Evolutionary conservation across 805 yeast genomes (phyloP), one percentile per base, ranked within the genome.

Genomic region (Yamadazyma laniorum): DNA sequence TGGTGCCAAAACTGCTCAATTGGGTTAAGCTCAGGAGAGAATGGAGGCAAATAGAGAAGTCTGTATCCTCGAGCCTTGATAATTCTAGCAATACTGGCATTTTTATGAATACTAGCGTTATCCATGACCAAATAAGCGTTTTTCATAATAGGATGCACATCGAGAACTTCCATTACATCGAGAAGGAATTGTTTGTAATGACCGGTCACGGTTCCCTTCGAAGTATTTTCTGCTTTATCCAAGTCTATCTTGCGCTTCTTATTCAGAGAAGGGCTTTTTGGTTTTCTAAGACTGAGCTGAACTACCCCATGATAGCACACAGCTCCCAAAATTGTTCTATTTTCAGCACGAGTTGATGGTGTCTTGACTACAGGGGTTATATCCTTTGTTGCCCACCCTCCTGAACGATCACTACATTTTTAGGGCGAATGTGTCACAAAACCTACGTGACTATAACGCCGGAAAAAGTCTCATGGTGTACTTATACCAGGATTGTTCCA

Each of bases 1-100:
- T 16, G 39, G 21, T 35, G 27, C 50, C 52, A 47, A 22, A 49
- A 47, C 19, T 42, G 45, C 21, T 47, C 46, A 40, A 45, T 43
- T 23, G 49, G 47, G 32, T 47, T 45, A 8, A 35, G 25, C 22
- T 35, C 33, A 9, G 45, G 50, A 17, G 44, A 42, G 30, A 30
- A 47, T 29, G 45, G 49, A n/a, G 48, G 46, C 14, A 44, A 34
- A 25, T 39, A 47, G 11, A 44, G 36, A 18, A 40, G 26, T 29
- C 37, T 42, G 22, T 46, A 42, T 13, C 48, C 47, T 32, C 41
- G 31, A 13, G 34, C 39, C 13, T 19, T 11, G 12, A 44, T 34
- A 19, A 44, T 41, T 25, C 49, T 40, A 16, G 21, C 25, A 29
- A 48, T 38, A 34, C 39, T 38, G 16, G 32, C 22, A 27, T 42